phyloP scores from a whole-genome alignment of 2,329 filamentous ascomycete species.

The Trichothecium roseum region DNA sequence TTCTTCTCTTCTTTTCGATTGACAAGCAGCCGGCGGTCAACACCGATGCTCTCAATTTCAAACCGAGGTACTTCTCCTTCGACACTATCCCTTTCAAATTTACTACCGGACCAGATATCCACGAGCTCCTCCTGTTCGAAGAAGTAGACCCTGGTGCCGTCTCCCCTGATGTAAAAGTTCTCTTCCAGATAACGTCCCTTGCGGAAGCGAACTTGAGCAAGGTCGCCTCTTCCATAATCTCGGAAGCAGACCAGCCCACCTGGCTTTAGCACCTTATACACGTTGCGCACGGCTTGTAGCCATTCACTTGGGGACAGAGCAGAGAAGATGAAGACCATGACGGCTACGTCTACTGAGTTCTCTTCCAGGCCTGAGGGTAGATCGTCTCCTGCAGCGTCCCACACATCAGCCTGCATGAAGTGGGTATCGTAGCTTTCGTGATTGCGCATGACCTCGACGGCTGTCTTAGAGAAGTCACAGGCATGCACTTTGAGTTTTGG shows the following conservation, averaged over 20 bases:
- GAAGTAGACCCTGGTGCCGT: conserved; percentile 95
- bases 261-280: conserved; percentile 74
- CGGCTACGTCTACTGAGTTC: conserved; percentile 77
- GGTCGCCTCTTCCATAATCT: conserved; percentile 90
- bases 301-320: conserved; percentile 80
- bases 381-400: conserved; percentile 69
- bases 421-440: conserved; percentile 65
- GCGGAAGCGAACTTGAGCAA: conserved; percentile 94
- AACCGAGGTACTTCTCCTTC: conserved; percentile 34
- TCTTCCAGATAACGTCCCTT: conserved; percentile 90
- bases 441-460: conserved; percentile 81
- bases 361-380: conserved; percentile 69
- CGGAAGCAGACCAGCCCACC: conserved; percentile 91
- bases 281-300: conserved; percentile 70
- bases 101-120: conserved; percentile 59
- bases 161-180: conserved; percentile 94
- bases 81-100: conserved; percentile 12
- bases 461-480: conserved; percentile 92
- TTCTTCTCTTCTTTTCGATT: conserved; percentile 86
- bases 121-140: conserved; percentile 80
- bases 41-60: conserved; percentile 65
- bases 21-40: conserved; percentile 82
- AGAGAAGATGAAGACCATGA: conserved; percentile 97
- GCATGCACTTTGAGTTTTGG: conserved; percentile 74
- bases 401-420: conserved; percentile 80